phyloP scores from a whole-genome alignment of 2,329 filamentous ascomycete genomes.

The Neonectria faginata region DNA sequence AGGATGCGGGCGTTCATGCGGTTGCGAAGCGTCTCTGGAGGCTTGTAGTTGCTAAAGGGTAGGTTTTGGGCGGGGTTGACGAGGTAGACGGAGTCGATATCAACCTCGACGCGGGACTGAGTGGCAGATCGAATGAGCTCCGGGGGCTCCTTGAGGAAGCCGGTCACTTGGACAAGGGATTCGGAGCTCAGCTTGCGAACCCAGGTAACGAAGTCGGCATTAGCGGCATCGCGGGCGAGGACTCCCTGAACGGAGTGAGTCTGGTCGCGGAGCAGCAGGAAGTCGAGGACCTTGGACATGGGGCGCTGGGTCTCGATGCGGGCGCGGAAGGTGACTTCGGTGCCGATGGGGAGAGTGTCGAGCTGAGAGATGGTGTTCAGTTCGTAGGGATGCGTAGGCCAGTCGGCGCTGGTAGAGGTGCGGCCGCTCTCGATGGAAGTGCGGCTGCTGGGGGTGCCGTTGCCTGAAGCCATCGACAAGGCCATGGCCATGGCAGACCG shows the following conservation, averaged over 20 bases:
- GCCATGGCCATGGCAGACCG: constrained; percentile 26
- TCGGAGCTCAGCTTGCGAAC: constrained; percentile 85
- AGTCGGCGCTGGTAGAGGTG: constrained; percentile 53
- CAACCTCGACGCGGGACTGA: constrained; percentile 80
- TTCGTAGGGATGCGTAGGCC: constrained; percentile 55
- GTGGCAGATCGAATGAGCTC: constrained; percentile 81
- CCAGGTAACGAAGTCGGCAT: constrained; percentile 84
- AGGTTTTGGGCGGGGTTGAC: constrained; percentile 63
- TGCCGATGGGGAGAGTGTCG: constrained; percentile 52
- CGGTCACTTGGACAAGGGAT: constrained; percentile 81
- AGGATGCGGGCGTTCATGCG: constrained; percentile 84
- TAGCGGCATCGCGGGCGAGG: constrained; percentile 58
- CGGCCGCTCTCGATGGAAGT: constrained; percentile 53
- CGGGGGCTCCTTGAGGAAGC: constrained; percentile 77
- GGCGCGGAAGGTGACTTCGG: constrained; percentile 57
- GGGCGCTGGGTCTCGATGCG: constrained; percentile 74
- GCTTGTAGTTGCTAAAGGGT: constrained; percentile 68
- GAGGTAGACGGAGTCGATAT: constrained; percentile 68
- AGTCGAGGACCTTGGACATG: constrained; percentile 85
- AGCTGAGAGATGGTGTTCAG: constrained; percentile 55
- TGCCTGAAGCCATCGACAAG: constrained; percentile 11
- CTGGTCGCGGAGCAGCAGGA: constrained; percentile 88
- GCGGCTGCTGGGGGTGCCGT: constrained; percentile 37
- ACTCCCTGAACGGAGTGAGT: constrained; percentile 87
- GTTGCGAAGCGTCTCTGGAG: constrained; percentile 74